Evolutionary conservation across 441 rosid species (phyloP).

Genomic region (Manihot esculenta): DNA sequence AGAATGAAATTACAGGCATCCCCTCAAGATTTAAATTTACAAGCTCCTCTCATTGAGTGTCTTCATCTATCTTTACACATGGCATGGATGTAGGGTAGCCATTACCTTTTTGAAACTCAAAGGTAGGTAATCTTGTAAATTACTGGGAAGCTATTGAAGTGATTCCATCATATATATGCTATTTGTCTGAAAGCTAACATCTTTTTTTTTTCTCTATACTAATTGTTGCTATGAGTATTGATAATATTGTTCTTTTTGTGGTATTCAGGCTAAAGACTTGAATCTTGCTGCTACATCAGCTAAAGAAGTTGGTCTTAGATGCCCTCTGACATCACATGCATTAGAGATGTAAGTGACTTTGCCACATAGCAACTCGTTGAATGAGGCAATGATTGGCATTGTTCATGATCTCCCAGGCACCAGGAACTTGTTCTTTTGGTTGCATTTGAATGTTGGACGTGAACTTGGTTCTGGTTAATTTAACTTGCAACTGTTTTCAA

Average conservation of each 20-base stretch:
- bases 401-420: background rate
- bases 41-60: background rate
- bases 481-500: background rate
- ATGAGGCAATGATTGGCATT: background rate
- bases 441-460: background rate
- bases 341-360: slow-evolving; percentile 61
- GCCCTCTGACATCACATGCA: slow-evolving; percentile 60
- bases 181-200: background rate
- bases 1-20: background rate
- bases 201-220: background rate
- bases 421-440: background rate
- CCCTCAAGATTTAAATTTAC: background rate
- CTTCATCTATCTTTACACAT: background rate
- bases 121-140: background rate
- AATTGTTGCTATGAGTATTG: background rate
- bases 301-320: slow-evolving; percentile 49
- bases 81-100: background rate
- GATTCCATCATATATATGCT: background rate
- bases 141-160: background rate
- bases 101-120: background rate
- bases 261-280: slow-evolving; percentile 81
- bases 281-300: slow-evolving; percentile 69
- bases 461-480: slow-evolving; percentile 5
- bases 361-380: background rate
- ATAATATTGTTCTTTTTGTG: slow-evolving; percentile 11